Evolutionary conservation across 345 rosid species (phyloP), one percentile per base, ranked within the genome.

Genomic region (Orychophragmus violaceus): DNA sequence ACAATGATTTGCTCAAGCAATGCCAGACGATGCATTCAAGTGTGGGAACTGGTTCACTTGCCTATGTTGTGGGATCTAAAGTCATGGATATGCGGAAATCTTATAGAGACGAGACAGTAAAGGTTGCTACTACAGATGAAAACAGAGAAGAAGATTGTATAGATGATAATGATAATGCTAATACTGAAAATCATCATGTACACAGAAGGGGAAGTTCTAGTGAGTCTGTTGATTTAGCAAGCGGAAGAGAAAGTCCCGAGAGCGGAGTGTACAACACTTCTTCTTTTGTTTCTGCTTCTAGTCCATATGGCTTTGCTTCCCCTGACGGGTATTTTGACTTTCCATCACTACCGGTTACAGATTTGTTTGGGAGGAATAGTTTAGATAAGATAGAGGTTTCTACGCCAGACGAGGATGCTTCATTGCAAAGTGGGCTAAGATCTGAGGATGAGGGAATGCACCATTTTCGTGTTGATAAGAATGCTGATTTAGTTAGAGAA

Each of bases 21-120:
- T 91, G 96, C 50, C 96, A 87, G 65, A 55, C 62, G 54, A 91
- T 91, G 96, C 96, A 91, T 87, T 78, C 96, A 64, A 91, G 90
- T 74, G 80, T 89, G 52, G 98, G 98, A 76, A 88, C 95, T 68
- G 98, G 98, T 44, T 72, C 84, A 41, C 96, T 91, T 81, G 98
- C 98, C 7, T 89, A 82, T 81, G 82, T 79, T 52, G 95, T 87
- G 74, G 96, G 98, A 27, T 88, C 98, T 66, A 91, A 91, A 77
- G 89, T 91, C 71, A 84, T 91, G 98, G 98, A 91, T 74, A 82
- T 87, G 83, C 80, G 98, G 78, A 84, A 83, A 71, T 76, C 87
- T 50, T 88, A 88, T 76, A 91, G 84, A 68, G 83, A 78, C 84
- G 94, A 80, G 57, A 22, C 51, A 3, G 77, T 30, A 35, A 79